phyloP scores from a whole-genome alignment of 2,329 filamentous ascomycete species.

The Aspergillus arachidicola region DNA sequence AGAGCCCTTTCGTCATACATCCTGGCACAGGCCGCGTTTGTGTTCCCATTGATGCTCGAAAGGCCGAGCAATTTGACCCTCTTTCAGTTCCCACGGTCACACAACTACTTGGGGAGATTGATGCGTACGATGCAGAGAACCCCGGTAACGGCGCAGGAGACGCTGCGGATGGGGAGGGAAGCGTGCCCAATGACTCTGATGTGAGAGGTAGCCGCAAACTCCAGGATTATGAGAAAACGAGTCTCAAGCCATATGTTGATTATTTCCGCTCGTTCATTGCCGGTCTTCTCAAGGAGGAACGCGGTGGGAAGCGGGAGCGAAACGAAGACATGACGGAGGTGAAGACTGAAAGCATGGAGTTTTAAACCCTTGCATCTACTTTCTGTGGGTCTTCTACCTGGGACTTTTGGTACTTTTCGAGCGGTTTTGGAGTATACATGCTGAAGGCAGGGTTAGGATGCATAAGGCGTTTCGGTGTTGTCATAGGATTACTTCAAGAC shows the following conservation, averaged over 20 bases:
- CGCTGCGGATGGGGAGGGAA: conserved; percentile 44
- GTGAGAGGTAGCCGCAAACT: conserved; percentile 49
- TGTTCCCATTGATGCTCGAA: conserved; percentile 82
- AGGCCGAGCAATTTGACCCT: conserved; percentile 82
- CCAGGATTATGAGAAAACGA: conserved; percentile 96
- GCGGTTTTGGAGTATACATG: conserved; percentile 11
- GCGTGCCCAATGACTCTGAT: conserved; percentile 33
- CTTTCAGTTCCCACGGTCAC: conserved; percentile 87
- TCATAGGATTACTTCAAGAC: neutral
- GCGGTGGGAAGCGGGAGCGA: conserved; percentile 53
- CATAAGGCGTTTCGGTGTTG: conserved; percentile 10
- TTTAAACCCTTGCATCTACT: conserved; percentile 46
- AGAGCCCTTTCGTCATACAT: conserved; percentile 94
- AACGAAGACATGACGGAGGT: conserved; percentile 49
- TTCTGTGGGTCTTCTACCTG: neutral
- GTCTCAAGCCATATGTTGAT: conserved; percentile 88
- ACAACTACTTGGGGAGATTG: conserved; percentile 79
- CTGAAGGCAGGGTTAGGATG: neutral
- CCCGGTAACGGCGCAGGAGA: conserved; percentile 38
- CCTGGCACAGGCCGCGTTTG: conserved; percentile 92
- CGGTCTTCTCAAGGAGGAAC: conserved; percentile 74
- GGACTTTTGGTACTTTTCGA: conserved; percentile 7
- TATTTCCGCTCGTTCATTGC: conserved; percentile 83
- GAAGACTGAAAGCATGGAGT: conserved; percentile 63
- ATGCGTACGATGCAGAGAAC: conserved; percentile 66